These are phyloP conservation scores for Neurospora sp. DNA, from an alignment of 495 filamentous ascomycete genomes.

Conservation along the genomic window DNA sequence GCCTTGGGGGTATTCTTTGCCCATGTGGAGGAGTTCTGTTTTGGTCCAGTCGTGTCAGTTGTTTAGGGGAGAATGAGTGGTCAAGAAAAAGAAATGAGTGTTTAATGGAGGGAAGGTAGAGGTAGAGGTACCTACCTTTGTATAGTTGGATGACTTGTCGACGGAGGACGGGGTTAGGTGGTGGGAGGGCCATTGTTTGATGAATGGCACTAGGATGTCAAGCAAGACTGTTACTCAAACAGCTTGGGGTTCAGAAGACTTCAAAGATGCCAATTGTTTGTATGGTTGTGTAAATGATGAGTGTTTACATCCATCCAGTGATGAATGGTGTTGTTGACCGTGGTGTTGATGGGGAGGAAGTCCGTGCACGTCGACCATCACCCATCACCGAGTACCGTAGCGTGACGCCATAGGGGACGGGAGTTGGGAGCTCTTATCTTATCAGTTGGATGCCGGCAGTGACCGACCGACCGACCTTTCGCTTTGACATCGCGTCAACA, in stretches of 20 bases:
- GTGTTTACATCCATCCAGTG: background rate
- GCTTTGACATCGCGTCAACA: background rate
- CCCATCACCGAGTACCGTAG: background rate
- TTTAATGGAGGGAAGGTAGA: too few species aligned
- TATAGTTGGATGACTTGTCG: constrained; percentile 80
- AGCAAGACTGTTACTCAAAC: too few species aligned
- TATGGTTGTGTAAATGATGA: background rate
- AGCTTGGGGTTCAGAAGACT: too few species aligned
- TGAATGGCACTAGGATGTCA: too few species aligned
- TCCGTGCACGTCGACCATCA: background rate
- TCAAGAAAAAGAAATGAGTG: too few species aligned
- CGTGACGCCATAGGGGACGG: background rate
- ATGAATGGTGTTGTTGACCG: background rate
- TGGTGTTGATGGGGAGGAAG: background rate
- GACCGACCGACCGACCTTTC: background rate
- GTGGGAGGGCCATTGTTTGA: background rate
- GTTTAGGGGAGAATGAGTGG: too few species aligned
- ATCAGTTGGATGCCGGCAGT: background rate
- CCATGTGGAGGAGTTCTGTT: constrained; percentile 66
- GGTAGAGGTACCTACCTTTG: too few species aligned
- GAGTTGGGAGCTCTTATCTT: background rate
- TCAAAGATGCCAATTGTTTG: too few species aligned
- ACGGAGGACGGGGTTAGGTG: constrained; percentile 49
- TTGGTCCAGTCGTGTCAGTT: too few species aligned
- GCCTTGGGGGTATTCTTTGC: constrained; percentile 78